Percentiles rank a stretch among this genome's conserved stretches.
These are phyloP conservation scores for Elsinoe fawcettii DNA, from an alignment of 2,329 filamentous ascomycete genomes.

Conservation along the genomic window DNA sequence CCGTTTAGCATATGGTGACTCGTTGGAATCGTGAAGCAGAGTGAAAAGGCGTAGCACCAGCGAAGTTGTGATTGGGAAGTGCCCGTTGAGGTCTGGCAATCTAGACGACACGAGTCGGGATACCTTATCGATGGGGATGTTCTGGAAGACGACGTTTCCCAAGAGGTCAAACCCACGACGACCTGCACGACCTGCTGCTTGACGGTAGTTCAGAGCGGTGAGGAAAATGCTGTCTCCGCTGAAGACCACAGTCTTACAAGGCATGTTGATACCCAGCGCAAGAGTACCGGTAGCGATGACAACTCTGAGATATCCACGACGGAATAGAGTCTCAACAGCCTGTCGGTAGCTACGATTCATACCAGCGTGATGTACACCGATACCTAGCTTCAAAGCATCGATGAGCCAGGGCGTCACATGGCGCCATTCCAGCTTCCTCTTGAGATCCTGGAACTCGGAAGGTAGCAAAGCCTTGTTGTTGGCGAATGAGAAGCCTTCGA, in stretches of 20 bases:
- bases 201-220: conserved; percentile 67
- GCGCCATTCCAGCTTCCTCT: conserved; percentile 45
- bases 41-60: conserved; percentile 62
- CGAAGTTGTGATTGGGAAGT: conserved; percentile 70
- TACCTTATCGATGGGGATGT: conserved; percentile 53
- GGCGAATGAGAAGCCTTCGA: conserved; percentile 59
- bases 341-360: conserved; percentile 73
- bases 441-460: conserved; percentile 51
- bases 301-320: conserved; percentile 61
- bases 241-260: conserved; percentile 75
- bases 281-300: conserved; percentile 70
- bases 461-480: conserved; percentile 51
- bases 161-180: conserved; percentile 73
- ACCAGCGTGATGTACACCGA: conserved; percentile 72
- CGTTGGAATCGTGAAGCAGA: conserved; percentile 57
- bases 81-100: conserved; percentile 65
- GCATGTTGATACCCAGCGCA: conserved; percentile 74
- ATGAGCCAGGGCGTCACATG: conserved; percentile 49
- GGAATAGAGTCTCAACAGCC: conserved; percentile 64
- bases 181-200: conserved; percentile 69
- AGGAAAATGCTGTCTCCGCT: conserved; percentile 64
- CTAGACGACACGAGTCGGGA: conserved; percentile 64
- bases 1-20: conserved; percentile 53
- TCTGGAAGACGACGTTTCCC: conserved; percentile 73
- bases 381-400: conserved; percentile 55